phyloP scores from a whole-genome alignment of 306 rosid genomes.

The Inga oerstediana region DNA sequence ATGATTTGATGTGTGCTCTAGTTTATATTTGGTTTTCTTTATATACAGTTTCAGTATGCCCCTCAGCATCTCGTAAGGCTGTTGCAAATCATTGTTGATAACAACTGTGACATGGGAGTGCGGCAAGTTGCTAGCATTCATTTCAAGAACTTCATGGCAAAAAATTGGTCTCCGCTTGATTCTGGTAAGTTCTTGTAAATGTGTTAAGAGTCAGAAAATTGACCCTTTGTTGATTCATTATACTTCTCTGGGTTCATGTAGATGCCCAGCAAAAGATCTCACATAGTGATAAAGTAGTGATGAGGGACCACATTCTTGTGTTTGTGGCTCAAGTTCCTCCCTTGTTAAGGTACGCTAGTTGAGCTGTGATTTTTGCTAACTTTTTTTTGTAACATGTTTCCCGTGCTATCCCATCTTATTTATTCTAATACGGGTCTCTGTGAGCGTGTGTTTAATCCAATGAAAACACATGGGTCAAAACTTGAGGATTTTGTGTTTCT shows the following conservation, averaged over 20 bases:
- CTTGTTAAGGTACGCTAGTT: background rate
- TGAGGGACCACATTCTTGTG: slow-evolving; percentile 6
- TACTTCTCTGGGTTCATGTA: background rate
- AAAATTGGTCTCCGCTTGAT: slow-evolving; percentile 2
- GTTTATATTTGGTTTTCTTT: background rate
- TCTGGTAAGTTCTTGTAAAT: background rate
- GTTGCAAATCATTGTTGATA: background rate
- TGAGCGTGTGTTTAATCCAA: background rate
- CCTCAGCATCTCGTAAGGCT: background rate
- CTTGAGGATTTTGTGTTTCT: background rate
- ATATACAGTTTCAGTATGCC: slow-evolving; percentile 4
- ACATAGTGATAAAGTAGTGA: background rate
- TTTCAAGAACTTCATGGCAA: slow-evolving; percentile 1
- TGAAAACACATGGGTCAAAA: background rate
- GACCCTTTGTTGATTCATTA: background rate
- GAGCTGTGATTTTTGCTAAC: background rate
- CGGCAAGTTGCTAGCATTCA: slow-evolving; percentile 10
- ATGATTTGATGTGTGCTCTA: background rate
- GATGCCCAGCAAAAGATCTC: slow-evolving; percentile 2
- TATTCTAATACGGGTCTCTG: background rate
- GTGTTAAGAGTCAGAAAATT: background rate
- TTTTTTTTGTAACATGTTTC: background rate
- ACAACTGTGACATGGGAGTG: slow-evolving; percentile 1
- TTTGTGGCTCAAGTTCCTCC: background rate
- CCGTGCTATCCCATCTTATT: background rate